These are phyloP conservation scores for Epichloe baconii DNA, from an alignment of 2,329 filamentous ascomycete genomes.

Conservation along the genomic window DNA sequence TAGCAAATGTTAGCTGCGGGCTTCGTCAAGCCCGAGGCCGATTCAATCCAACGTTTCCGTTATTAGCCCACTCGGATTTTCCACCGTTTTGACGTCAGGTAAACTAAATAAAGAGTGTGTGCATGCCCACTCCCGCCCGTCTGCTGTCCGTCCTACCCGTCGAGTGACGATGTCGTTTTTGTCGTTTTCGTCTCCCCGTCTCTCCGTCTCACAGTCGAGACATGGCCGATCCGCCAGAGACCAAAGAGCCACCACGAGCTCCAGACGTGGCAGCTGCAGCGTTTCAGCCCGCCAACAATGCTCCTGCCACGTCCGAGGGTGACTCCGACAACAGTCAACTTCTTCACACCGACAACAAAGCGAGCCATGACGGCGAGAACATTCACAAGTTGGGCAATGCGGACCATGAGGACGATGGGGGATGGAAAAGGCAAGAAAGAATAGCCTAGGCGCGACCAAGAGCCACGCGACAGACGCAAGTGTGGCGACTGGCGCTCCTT, in stretches of 20 bases:
- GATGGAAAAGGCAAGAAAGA: neutral
- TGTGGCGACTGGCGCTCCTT: slow-evolving; percentile 29
- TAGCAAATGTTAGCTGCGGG: neutral
- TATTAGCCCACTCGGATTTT: neutral
- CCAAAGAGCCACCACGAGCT: slow-evolving; percentile 14
- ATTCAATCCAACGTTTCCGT: neutral
- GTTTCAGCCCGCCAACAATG: slow-evolving; percentile 12
- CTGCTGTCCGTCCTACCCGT: no score
- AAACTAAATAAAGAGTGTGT: neutral
- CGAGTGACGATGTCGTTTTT: no score
- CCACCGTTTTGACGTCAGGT: neutral
- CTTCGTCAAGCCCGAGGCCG: neutral
- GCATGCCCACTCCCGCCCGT: neutral
- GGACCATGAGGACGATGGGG: slow-evolving; percentile 4
- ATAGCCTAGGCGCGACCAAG: slow-evolving; percentile 21
- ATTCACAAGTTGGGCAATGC: slow-evolving; percentile 8
- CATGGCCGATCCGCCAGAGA: slow-evolving; percentile 17
- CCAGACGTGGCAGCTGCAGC: slow-evolving; percentile 17
- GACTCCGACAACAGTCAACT: neutral
- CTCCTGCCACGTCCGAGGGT: neutral
- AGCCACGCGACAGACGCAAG: slow-evolving; percentile 43
- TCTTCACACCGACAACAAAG: neutral
- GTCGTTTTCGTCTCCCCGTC: neutral
- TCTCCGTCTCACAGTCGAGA: neutral
- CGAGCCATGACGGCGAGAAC: neutral